Base-by-base conservation (phyloP, 495 filamentous ascomycete genomes). In the Lichenothelia convexa region DNA sequence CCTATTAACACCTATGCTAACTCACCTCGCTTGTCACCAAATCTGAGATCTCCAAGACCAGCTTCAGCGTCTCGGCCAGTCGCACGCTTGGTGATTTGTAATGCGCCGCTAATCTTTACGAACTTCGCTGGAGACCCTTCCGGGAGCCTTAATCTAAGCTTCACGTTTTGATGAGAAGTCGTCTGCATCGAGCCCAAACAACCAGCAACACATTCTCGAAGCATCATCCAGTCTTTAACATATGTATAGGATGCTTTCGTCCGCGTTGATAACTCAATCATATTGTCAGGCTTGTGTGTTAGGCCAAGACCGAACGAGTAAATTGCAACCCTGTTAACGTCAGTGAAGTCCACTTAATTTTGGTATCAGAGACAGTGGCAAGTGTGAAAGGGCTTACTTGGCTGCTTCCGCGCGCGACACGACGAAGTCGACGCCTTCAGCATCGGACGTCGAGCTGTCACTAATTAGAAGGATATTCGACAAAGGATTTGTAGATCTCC, bases 141-240 rank as follows among this genome's bases (percentile, higher is more conserved):
- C 0, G 89, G 89, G 1, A 99, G 64, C 29, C 79, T 78, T 23
- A 99, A 74, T 63, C 92, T 95, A 33, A 99, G 68, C 58, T 93
- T 95, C 39, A 87, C 89, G 51, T 95, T 99, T 54, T 95, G 91
- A 58, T 99, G 89, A n/a, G 91, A 95, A 15, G 83, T 77, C 0
- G 81, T 84, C 56, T 99, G 89, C 46, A 95, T 63, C n/a, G 84
- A 73, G 27, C 89, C 89, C 23, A 99, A 59, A 51, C 91, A 95
- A 18, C 89, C 89, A 13, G 89, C 91, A 32, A 95, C 68, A 56
- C 91, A 99, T 55, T 99, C 89, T 15, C 89, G 75, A 21, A 99
- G 67, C 86, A 94, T 95, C 89, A 95, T 99, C 89, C 89, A 99
- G 53, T 99, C 89, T 56, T 95, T 95, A 48, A 95, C 86, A 49